These are phyloP conservation scores for Trametes versicolor DNA, from an alignment of 1,284 basidiomycete genomes.

Conservation along the genomic window DNA sequence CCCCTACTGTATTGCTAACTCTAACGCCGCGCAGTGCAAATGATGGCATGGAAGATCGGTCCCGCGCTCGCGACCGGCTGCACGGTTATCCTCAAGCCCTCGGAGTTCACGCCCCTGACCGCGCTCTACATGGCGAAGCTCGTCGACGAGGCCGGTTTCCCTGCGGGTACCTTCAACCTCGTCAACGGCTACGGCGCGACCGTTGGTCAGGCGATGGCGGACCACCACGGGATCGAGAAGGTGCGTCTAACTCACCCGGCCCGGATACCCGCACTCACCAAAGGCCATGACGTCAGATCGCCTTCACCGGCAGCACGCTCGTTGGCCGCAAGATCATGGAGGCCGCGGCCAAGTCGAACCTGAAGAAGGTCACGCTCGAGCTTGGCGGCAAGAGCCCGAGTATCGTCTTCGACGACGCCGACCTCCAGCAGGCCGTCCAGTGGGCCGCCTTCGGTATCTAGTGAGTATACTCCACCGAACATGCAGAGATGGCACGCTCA, in stretches of 20 bases:
- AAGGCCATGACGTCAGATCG: constrained; percentile 46
- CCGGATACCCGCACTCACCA: constrained; percentile 10
- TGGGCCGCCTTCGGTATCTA: constrained; percentile 88
- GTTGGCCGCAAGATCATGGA: constrained; percentile 90
- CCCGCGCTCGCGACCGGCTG: constrained; percentile 90
- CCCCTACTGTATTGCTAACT: neutral
- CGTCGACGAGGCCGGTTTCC: constrained; percentile 65
- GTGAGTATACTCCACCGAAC: constrained; percentile 50
- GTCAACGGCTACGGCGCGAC: constrained; percentile 71
- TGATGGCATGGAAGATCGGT: constrained; percentile 86
- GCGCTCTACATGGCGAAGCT: constrained; percentile 68
- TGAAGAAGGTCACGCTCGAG: constrained; percentile 93
- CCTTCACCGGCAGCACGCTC: constrained; percentile 83
- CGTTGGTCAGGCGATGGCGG: constrained; percentile 70
- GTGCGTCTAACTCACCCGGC: constrained; percentile 14
- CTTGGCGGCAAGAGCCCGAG: constrained; percentile 93
- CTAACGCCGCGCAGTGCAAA: constrained; percentile 57
- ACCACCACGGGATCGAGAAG: constrained; percentile 77
- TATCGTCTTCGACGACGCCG: constrained; percentile 77
- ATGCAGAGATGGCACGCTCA: constrained; percentile 9
- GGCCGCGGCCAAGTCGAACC: constrained; percentile 83
- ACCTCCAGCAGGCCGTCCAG: constrained; percentile 81
- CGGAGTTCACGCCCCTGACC: constrained; percentile 90
- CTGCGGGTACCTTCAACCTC: constrained; percentile 79
- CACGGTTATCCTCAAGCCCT: constrained; percentile 87